Evolutionary conservation across 352 stramenopile species (phyloP).

Genomic region (Peronosclerospora sorghi): DNA sequence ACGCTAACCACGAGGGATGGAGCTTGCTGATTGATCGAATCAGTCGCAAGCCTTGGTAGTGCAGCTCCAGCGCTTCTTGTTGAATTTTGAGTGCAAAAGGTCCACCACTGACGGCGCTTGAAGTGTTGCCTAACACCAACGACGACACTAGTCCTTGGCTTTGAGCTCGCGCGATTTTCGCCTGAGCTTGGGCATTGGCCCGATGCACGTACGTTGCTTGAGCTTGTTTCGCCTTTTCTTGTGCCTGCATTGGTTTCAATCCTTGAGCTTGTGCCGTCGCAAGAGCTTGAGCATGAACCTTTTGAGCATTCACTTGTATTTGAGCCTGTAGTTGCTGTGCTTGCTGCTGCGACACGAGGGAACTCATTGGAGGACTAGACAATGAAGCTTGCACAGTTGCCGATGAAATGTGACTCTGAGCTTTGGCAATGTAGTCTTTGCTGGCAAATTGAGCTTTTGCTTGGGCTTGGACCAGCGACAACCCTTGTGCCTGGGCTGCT

Average conservation of each 20-base stretch:
- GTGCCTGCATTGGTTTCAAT: slow-evolving; percentile 75
- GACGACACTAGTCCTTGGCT: slow-evolving; percentile 38
- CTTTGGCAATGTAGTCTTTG: slow-evolving; percentile 86
- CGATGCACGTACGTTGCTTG: slow-evolving; percentile 81
- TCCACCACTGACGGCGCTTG: slow-evolving; percentile 9
- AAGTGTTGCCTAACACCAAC: slow-evolving; percentile 13
- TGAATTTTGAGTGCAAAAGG: slow-evolving; percentile 70
- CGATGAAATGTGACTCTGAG: slow-evolving; percentile 71
- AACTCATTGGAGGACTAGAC: slow-evolving; percentile 33
- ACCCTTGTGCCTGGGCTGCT: slow-evolving; percentile 69
- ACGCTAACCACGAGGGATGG: slow-evolving; percentile 83
- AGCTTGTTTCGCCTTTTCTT: slow-evolving; percentile 85
- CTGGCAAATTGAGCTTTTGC: slow-evolving; percentile 79
- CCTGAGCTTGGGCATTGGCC: slow-evolving; percentile 79
- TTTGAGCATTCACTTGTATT: slow-evolving; percentile 85
- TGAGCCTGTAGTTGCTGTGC: slow-evolving; percentile 79
- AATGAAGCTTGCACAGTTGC: slow-evolving; percentile 40
- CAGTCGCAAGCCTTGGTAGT: slow-evolving; percentile 90
- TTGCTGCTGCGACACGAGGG: slow-evolving; percentile 66
- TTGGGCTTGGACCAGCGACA: slow-evolving; percentile 79
- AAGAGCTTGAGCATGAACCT: slow-evolving; percentile 82
- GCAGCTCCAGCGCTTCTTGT: slow-evolving; percentile 87
- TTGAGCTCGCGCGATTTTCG: slow-evolving; percentile 74
- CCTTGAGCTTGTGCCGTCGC: slow-evolving; percentile 76
- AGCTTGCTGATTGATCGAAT: slow-evolving; percentile 87